A percentile compares a stretch with the other conserved stretches of the same genome.
Conservation (phyloP, 306 rosid species). For the Citrullus amarus region DNA sequence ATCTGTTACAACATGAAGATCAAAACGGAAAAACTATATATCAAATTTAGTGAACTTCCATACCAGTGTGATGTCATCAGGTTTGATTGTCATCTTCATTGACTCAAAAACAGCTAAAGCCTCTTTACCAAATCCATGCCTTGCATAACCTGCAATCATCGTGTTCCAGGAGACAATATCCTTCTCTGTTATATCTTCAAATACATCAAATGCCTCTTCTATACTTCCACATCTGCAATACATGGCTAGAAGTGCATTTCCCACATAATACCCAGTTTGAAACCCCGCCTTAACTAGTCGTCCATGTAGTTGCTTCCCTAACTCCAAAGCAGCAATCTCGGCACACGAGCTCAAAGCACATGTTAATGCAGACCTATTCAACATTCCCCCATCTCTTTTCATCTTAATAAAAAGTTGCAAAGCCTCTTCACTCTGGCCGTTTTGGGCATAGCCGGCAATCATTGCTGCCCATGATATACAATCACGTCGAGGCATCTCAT, state of each 20-base stretch:
- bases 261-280: conserved; percentile 57
- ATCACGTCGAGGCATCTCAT: conserved; percentile 60
- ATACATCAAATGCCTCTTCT: conserved; percentile 52
- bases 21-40: conserved; percentile 1
- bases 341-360: conserved; percentile 81
- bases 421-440: conserved; percentile 62
- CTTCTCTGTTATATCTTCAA: conserved; percentile 59
- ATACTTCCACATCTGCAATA: conserved; percentile 73
- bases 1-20: neutral
- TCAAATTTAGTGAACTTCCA: neutral
- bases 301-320: conserved; percentile 76
- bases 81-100: conserved; percentile 51
- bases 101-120: conserved; percentile 54
- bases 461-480: conserved; percentile 85
- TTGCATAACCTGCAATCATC: conserved; percentile 61
- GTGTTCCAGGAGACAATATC: conserved; percentile 83
- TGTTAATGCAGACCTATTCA: conserved; percentile 46
- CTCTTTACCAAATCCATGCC: conserved; percentile 74
- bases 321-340: conserved; percentile 69
- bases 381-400: conserved; percentile 55
- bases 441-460: conserved; percentile 72
- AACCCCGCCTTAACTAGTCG: conserved; percentile 53
- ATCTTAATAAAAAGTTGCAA: conserved; percentile 47
- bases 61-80: conserved; percentile 72
- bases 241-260: conserved; percentile 86